A percentile compares a stretch with the other conserved stretches of the same genome.
Conservation (phyloP, 805 yeast genomes). For the Komagataella populi region DNA sequence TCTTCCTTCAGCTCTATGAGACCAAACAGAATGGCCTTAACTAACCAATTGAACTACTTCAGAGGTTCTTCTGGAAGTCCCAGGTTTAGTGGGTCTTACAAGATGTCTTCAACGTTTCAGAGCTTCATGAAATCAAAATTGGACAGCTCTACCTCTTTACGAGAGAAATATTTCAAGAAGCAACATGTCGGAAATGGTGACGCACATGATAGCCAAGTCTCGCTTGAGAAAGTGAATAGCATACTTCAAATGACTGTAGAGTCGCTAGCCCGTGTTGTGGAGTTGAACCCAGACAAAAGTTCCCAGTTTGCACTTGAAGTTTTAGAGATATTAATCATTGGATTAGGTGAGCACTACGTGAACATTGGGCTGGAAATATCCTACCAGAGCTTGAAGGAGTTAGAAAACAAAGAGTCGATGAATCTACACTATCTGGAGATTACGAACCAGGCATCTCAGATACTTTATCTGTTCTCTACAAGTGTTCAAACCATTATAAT, state of each 20-base stretch:
- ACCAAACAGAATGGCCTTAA: background rate
- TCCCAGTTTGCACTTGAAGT: constrained; percentile 52
- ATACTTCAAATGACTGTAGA: constrained; percentile 65
- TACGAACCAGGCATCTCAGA: constrained; percentile 41
- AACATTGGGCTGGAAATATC: constrained; percentile 66
- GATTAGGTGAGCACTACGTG: constrained; percentile 61
- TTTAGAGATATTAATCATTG: constrained; percentile 51
- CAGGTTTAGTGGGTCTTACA: constrained; percentile 6
- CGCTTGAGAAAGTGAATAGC: constrained; percentile 39
- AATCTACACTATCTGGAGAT: constrained; percentile 34
- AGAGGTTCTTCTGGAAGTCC: background rate
- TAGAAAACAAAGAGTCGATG: constrained; percentile 10
- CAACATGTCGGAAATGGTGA: background rate
- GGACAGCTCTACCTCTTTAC: constrained; percentile 24
- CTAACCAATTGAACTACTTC: background rate
- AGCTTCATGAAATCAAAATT: constrained; percentile 39
- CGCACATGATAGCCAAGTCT: constrained; percentile 12
- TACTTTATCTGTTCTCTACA: constrained; percentile 52
- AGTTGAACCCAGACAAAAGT: constrained; percentile 49
- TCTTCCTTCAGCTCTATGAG: constrained; percentile 10
- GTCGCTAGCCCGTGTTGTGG: constrained; percentile 63
- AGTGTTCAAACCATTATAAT: constrained; percentile 63
- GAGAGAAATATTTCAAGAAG: constrained; percentile 13
- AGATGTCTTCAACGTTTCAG: constrained; percentile 13
- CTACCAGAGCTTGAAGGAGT: constrained; percentile 20